Percentiles rank a stretch among this genome's conserved stretches.
Evolutionary conservation across 768 basidiomycete genomes (phyloP).

Genomic region (Amanita fuliginea): DNA sequence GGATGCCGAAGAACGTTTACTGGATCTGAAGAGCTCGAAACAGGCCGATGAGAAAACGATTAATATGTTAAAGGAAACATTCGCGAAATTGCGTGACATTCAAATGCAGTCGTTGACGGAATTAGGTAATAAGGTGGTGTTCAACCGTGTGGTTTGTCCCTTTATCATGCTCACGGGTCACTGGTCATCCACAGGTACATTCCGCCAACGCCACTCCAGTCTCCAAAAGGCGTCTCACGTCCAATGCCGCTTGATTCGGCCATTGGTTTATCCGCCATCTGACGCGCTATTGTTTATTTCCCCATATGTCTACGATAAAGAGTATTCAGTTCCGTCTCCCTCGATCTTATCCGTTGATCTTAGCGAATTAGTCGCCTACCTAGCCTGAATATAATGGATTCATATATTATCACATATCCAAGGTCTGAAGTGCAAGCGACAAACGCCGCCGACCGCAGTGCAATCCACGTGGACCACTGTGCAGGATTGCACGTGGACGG

Average conservation of each 20-base stretch:
- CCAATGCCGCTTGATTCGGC: not conserved
- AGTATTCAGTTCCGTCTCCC: not conserved
- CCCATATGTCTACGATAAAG: not conserved
- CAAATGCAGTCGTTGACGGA: slow-evolving; percentile 24
- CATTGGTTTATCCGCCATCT: not conserved
- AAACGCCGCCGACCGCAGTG: no score
- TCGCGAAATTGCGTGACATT: slow-evolving; percentile 18
- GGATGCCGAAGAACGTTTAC: slow-evolving; percentile 22
- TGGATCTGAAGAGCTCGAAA: slow-evolving; percentile 20
- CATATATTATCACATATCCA: no score
- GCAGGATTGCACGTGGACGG: not conserved
- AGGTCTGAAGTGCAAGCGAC: no score
- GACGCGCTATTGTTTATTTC: not conserved
- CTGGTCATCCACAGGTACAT: not conserved
- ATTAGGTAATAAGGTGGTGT: slow-evolving; percentile 22
- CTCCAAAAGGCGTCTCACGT: not conserved
- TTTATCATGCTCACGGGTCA: not conserved
- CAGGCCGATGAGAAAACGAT: slow-evolving; percentile 25
- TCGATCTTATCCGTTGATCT: not conserved
- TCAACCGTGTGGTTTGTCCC: slow-evolving; percentile 17
- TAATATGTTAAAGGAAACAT: slow-evolving; percentile 18
- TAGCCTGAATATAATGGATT: no score
- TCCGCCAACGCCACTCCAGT: not conserved
- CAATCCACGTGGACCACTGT: not conserved
- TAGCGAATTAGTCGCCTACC: not conserved